phyloP scores from a whole-genome alignment of 23 red algal genomes.

The Gracilaria gracilis region DNA sequence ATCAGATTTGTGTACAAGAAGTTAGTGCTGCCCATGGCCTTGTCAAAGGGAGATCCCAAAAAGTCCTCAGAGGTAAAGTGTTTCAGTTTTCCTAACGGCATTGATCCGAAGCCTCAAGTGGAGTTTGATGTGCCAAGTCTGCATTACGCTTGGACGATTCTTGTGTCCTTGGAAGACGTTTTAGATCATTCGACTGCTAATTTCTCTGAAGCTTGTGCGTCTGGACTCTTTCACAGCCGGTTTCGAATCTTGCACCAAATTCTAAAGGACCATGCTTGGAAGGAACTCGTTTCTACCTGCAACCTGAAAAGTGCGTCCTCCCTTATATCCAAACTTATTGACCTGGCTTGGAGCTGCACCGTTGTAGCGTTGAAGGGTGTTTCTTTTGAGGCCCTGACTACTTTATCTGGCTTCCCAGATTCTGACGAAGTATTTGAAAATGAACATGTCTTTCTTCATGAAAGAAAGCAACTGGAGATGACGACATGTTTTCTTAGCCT shows the following conservation, averaged over 20 bases:
- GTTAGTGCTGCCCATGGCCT: neutral
- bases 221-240: slow-evolving; percentile 48
- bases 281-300: neutral
- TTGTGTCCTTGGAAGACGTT: slow-evolving; percentile 24
- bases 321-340: slow-evolving; percentile 31
- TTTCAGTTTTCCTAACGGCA: slow-evolving; percentile 6
- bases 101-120: neutral
- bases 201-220: slow-evolving; percentile 25
- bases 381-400: slow-evolving; percentile 17
- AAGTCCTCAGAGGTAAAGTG: neutral
- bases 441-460: slow-evolving; percentile 40
- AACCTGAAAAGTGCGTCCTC: neutral
- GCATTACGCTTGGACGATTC: slow-evolving; percentile 21
- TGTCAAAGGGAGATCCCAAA: neutral
- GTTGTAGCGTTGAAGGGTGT: slow-evolving; percentile 38
- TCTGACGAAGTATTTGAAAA: neutral
- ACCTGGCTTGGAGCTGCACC: slow-evolving; percentile 17
- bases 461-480: slow-evolving; percentile 50
- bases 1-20: slow-evolving; percentile 38
- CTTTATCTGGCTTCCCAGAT: neutral
- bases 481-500: slow-evolving; percentile 55
- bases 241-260: slow-evolving; percentile 42
- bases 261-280: slow-evolving; percentile 48
- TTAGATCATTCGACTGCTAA: neutral
- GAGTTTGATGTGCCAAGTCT: slow-evolving; percentile 27